Evolutionary conservation across 1,139 yeast genomes (phyloP), one percentile per base, ranked within the genome.

Genomic region (Neolecta irregularis): DNA sequence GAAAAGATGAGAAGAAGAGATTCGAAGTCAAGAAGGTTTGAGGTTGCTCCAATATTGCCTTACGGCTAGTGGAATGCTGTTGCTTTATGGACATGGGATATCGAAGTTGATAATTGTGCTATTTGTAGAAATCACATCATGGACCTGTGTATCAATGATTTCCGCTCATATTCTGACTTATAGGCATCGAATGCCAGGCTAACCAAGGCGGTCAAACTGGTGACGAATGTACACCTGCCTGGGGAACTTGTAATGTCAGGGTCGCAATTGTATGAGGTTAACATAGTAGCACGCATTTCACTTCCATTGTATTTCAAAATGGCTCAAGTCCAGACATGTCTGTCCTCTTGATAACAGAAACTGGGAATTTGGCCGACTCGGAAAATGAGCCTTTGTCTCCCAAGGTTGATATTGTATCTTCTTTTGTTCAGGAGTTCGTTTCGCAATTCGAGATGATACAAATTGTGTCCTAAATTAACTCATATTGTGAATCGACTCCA

Each of bases 1-100:
- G n/a, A n/a, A n/a, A n/a, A n/a, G n/a, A n/a, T n/a, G n/a, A n/a
- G 3, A 28, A 28, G 5, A 23, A 23, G 50, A 62, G 74, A 47
- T 74, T 75, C 46, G 81, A 75, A 49, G 73, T 76, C 34, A 72
- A 73, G 49, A 75, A 74, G 48, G 60, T 55, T 30, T 4, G 9
- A 33, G 19, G 17, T 9, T 18, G 22, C 5, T 13, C 21, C 18
- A 16, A 32, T 26, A 37, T 24, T 23, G 13, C 7, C 15, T n/a
- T 8, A 9, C 19, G 9, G 9, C 6, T 38, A 56, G 62, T 88
- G 98, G 98, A 83, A 94, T 11, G 96, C 98, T 0, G 98, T 91
- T 36, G 96, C 98, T 12, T 83, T 88, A 53, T 91, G 99, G 99
- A 83, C 95, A 1, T 91, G 98, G 98, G 96, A 81, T 57, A 79